Conservation (phyloP, 768 basidiomycete species). For the Lyophyllum semitale region DNA sequence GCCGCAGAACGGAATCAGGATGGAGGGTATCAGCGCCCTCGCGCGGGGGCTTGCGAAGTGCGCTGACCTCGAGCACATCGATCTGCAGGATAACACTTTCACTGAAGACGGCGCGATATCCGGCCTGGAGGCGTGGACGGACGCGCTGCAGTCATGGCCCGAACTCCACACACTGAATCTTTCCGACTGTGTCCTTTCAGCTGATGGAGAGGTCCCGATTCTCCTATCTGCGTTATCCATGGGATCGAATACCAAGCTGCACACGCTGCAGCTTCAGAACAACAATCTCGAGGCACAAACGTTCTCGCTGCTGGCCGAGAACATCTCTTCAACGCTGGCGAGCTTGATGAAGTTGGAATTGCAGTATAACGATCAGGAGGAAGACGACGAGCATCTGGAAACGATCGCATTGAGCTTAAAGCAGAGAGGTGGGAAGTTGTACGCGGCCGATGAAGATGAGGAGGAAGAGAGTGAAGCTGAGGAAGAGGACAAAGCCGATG, state of each 20-base stretch:
- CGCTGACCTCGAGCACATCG: constrained; percentile 68
- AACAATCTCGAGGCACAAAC: constrained; percentile 81
- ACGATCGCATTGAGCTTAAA: constrained; percentile 56
- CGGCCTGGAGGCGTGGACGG: constrained; percentile 61
- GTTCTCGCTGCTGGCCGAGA: constrained; percentile 66
- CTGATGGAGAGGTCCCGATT: constrained; percentile 75
- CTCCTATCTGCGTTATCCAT: constrained; percentile 60
- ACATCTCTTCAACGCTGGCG: constrained; percentile 60
- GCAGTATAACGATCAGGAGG: constrained; percentile 89
- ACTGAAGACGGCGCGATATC: constrained; percentile 55
- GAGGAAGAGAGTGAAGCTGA: constrained; percentile 70
- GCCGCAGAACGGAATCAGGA: constrained; percentile 98
- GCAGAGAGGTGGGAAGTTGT: constrained; percentile 65
- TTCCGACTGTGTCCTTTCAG: constrained; percentile 87
- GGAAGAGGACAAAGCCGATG: constrained; percentile 39
- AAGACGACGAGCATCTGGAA: constrained; percentile 66
- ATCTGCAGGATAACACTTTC: constrained; percentile 92
- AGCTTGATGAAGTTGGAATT: constrained; percentile 73
- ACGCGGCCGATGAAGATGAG: constrained; percentile 80
- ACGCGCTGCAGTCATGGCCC: constrained; percentile 70
- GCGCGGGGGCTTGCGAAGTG: constrained; percentile 74
- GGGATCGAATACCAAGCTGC: constrained; percentile 76
- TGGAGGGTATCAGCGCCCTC: constrained; percentile 84
- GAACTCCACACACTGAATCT: constrained; percentile 79
- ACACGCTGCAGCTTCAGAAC: constrained; percentile 83